Evolutionary conservation across 371 early-diverging fungal species (phyloP), one percentile per base, ranked within the genome.

Genomic region (Actinomortierella ambigua): DNA sequence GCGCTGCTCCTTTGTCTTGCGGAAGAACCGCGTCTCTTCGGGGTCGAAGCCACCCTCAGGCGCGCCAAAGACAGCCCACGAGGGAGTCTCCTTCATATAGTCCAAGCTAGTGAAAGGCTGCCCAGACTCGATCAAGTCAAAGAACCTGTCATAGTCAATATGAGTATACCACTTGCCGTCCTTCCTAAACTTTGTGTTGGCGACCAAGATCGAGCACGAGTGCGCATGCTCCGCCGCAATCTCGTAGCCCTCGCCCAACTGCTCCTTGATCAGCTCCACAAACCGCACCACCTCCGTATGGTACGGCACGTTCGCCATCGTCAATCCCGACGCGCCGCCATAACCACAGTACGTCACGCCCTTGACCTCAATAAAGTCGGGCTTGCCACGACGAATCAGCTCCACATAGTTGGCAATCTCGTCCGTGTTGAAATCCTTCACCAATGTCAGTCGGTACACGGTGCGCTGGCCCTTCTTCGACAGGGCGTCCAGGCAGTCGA

Each of bases 331-430:
- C 20, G 86, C 84, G 15, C 85, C 88, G 55, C 88, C 85, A 47
- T 83, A 86, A 11, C 88, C 88, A 68, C 89, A 90, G 63, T 86
- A 89, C 1, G 90, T 89, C 15, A 88, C 88, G 26, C 90, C 89
- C 76, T 89, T 88, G 47, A 92, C 84, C 69, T 93, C 93, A 49
- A 93, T 88, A 65, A 93, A 91, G 39, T 89, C 90, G 14, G 93
- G 93, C 52, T 80, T 78, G 17, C 92, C 93, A 50, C 86, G 83
- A 49, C 81, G 80, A 39, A 93, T 82, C n/a, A 92, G 69, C 41
- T 88, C 86, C 3, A 82, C 88, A 77, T 93, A 93, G 56, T 88
- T 84, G 60, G 81, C 81, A 54, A 92, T 73, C 53, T 90, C 89
- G 17, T 85, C 89, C 34, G 86, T 88, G 65, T 93, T 93, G 62